Evolutionary conservation across 805 yeast species (phyloP).

Genomic region (Kuraishia hungarica): DNA sequence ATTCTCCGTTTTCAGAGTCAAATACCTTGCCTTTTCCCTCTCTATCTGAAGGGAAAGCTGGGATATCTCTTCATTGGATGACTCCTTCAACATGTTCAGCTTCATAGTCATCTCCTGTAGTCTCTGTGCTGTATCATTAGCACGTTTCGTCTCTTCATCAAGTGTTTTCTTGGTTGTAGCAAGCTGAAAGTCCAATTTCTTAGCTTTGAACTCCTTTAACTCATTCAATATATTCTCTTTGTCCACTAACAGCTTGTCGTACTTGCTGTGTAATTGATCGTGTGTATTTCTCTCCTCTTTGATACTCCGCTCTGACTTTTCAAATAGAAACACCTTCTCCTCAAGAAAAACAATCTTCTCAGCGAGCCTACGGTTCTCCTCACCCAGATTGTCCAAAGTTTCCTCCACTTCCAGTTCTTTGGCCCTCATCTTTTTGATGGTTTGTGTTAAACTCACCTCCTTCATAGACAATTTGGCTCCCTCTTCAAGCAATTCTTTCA

Average conservation of each 20-base stretch:
- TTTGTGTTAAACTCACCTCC: slow-evolving; percentile 60
- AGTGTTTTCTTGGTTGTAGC: slow-evolving; percentile 22
- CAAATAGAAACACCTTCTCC: slow-evolving; percentile 12
- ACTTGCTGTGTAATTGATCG: slow-evolving; percentile 15
- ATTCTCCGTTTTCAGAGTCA: slow-evolving; percentile 21
- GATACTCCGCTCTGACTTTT: slow-evolving; percentile 13
- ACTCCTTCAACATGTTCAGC: slow-evolving; percentile 15
- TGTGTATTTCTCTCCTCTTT: slow-evolving; percentile 23
- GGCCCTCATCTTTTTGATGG: slow-evolving; percentile 53
- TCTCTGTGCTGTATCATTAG: slow-evolving; percentile 11
- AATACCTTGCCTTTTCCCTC: slow-evolving; percentile 16
- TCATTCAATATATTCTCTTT: slow-evolving; percentile 17
- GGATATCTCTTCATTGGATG: slow-evolving; percentile 11
- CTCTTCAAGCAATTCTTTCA: slow-evolving; percentile 62
- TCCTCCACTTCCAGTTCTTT: slow-evolving; percentile 31
- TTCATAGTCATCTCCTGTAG: slow-evolving; percentile 14
- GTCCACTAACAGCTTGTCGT: slow-evolving; percentile 14
- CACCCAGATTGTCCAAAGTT: slow-evolving; percentile 20
- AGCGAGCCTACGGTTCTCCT: slow-evolving; percentile 15
- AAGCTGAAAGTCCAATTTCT: slow-evolving; percentile 25
- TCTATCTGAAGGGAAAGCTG: slow-evolving; percentile 21
- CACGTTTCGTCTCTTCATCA: slow-evolving; percentile 23
- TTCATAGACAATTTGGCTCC: slow-evolving; percentile 65
- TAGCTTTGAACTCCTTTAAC: slow-evolving; percentile 20
- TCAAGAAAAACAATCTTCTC: slow-evolving; percentile 22